phyloP scores from a whole-genome alignment of 2,329 filamentous ascomycete genomes.

The Clathrospora elynae region DNA sequence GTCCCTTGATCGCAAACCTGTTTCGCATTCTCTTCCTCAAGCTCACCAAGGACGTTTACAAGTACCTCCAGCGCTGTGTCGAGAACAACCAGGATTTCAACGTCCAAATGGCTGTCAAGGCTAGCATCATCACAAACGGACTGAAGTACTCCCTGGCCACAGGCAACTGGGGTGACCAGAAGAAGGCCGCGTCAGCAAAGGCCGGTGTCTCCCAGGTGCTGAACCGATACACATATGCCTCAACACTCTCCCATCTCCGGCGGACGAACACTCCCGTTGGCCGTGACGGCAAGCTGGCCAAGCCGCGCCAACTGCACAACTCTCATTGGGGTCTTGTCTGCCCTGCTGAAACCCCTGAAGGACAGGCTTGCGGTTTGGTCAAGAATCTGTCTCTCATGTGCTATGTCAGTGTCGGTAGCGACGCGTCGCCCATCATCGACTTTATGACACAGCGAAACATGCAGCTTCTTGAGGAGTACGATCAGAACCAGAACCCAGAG shows the following conservation, averaged over 20 bases:
- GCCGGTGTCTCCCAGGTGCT: conserved; percentile 97
- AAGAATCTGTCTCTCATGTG: conserved; percentile 99
- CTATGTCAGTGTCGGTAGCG: conserved; percentile 93
- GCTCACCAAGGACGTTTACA: conserved; percentile 87
- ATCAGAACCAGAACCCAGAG: conserved; percentile 70
- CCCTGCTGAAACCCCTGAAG: conserved; percentile 96
- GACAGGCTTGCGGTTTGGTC: conserved; percentile 95
- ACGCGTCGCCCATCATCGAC: conserved; percentile 85
- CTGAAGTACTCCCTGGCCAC: conserved; percentile 96
- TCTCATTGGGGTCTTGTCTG: conserved; percentile 98
- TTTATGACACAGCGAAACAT: conserved; percentile 97
- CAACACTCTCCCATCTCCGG: conserved; percentile 93
- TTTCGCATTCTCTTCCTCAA: conserved; percentile 92
- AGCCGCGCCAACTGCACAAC: conserved; percentile 96
- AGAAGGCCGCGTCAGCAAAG: conserved; percentile 93
- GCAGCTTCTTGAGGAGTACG: conserved; percentile 94
- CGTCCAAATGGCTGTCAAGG: conserved; percentile 86
- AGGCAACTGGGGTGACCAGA: conserved; percentile 99
- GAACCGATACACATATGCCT: conserved; percentile 96
- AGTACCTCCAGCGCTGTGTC: conserved; percentile 89
- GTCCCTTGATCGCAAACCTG: conserved; percentile 91
- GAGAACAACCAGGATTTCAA: conserved; percentile 90
- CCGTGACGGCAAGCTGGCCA: conserved; percentile 96
- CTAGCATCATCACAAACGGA: conserved; percentile 87
- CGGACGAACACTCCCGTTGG: conserved; percentile 98